phyloP scores from a whole-genome alignment of 352 stramenopile species.

The Pythium guiyangense region DNA sequence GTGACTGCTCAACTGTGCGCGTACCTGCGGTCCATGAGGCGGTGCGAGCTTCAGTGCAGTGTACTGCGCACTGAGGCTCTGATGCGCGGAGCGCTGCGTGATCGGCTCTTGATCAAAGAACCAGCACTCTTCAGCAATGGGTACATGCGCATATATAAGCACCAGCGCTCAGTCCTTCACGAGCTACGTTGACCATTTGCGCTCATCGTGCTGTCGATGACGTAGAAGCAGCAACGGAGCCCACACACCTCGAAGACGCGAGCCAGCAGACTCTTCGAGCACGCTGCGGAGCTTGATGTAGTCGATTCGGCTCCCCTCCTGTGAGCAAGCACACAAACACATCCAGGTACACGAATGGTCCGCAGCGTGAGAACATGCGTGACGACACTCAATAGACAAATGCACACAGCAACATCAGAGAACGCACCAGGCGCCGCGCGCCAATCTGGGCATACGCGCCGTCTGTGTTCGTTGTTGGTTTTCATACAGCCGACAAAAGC shows the following conservation, averaged over 20 bases:
- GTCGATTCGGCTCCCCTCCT: slow-evolving; percentile 53
- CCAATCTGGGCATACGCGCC: slow-evolving; percentile 69
- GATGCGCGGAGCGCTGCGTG: slow-evolving; percentile 26
- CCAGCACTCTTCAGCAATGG: slow-evolving; percentile 68
- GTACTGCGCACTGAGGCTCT: slow-evolving; percentile 40
- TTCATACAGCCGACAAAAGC: neutral
- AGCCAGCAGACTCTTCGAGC: slow-evolving; percentile 41
- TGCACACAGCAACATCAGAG: no score
- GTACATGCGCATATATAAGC: neutral
- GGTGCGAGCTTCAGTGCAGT: slow-evolving; percentile 65
- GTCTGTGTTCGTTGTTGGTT: slow-evolving; percentile 20
- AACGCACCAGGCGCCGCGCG: slow-evolving; percentile 35
- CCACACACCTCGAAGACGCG: slow-evolving; percentile 43
- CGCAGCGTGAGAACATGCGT: neutral
- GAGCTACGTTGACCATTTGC: neutral
- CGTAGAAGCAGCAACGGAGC: neutral
- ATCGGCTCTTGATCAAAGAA: slow-evolving; percentile 82
- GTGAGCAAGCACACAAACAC: neutral
- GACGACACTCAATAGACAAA: neutral
- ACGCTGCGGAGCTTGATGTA: slow-evolving; percentile 62
- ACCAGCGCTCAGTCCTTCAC: neutral
- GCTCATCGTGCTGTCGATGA: neutral
- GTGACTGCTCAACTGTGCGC: neutral
- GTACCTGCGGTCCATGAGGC: slow-evolving; percentile 70
- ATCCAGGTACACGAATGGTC: neutral